Evolutionary conservation across 768 basidiomycete species (phyloP), one percentile per base, ranked within the genome.

Genomic region (Sistotremastrum niveocremeum): DNA sequence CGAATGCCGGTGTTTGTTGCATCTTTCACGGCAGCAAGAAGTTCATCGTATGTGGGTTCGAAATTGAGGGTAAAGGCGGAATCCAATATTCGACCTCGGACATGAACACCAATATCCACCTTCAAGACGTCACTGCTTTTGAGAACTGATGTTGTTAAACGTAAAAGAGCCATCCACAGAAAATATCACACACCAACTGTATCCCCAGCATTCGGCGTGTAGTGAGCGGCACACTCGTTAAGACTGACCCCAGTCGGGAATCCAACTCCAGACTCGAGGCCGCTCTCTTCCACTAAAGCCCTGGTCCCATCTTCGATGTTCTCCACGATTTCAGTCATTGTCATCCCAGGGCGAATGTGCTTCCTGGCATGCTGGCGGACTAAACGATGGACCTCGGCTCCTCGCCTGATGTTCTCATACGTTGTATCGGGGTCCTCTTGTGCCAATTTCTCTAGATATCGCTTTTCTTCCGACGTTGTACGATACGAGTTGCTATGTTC

Each of bases 41-140:
- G 68, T 49, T 79, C 81, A 54, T 97, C 80, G 58, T 97, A 99
- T 7, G 83, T 86, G 31, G 79, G 88, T 48, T 91, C 89, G 54
- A 81, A 97, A 11, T 68, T 76, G 57, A 97, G 67, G 3, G 95
- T 99, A 63, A 98, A 98, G 3, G 95, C 95, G 41, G 93, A 97
- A 61, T 99, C 95, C 30, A 80, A 60, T 49, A 98, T 99, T 44
- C 88, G 73, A n/a, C 94, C 95, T 56, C 84, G 85, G 34, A 98
- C 91, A 52, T 99, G 95, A 3, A 98, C 91, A 43, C 95, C 95
- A 55, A 99, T 76, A 59, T 99, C 95, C 41, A 99, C 90, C 66
- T 99, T 98, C 51, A 99, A 69, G 11, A 97, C 84, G 57, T 98
- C 94, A 35, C 80, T 77, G 46, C 75, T 65, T 58, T 83, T 71